Evolutionary conservation across 768 basidiomycete genomes (phyloP).

Genomic region (Podaxis pistillaris): DNA sequence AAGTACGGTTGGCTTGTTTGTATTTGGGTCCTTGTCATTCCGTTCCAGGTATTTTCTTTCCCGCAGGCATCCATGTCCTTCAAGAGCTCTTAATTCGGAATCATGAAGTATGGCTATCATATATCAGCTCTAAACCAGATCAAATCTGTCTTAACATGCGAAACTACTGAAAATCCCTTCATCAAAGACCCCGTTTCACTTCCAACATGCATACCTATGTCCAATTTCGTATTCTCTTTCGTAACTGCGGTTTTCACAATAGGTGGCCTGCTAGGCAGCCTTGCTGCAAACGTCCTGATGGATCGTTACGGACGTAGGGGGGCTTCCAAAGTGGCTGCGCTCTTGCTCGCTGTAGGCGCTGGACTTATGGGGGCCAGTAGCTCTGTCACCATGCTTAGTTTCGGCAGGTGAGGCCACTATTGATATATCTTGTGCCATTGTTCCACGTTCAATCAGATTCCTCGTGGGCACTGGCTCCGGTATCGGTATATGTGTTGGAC

Average conservation of each 20-base stretch:
- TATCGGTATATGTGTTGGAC: constrained; percentile 74
- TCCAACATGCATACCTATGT: constrained; percentile 80
- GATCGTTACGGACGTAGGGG: constrained; percentile 71
- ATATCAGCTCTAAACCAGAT: constrained; percentile 91
- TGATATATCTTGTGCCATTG: not conserved
- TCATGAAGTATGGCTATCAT: constrained; percentile 80
- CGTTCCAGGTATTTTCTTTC: constrained; percentile 46
- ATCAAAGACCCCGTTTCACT: constrained; percentile 35
- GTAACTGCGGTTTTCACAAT: constrained; percentile 86
- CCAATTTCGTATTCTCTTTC: constrained; percentile 70
- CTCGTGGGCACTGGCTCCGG: constrained; percentile 72
- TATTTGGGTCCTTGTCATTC: constrained; percentile 62
- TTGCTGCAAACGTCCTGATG: constrained; percentile 65
- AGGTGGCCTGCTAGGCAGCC: constrained; percentile 82
- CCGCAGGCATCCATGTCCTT: constrained; percentile 18
- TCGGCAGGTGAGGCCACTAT: constrained; percentile 60
- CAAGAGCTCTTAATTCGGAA: not conserved
- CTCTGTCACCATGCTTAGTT: constrained; percentile 49
- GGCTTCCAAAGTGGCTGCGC: constrained; percentile 58
- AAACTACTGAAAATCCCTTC: constrained; percentile 25
- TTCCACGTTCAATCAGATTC: constrained; percentile 37
- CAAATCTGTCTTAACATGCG: constrained; percentile 75
- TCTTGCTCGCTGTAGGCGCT: constrained; percentile 56
- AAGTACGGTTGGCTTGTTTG: constrained; percentile 63
- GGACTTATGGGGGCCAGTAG: constrained; percentile 63